Percentiles rank a stretch among this genome's conserved stretches.
These are phyloP conservation scores for Arabis hirsuta DNA, from an alignment of 345 rosid species.

Conservation along the genomic window DNA sequence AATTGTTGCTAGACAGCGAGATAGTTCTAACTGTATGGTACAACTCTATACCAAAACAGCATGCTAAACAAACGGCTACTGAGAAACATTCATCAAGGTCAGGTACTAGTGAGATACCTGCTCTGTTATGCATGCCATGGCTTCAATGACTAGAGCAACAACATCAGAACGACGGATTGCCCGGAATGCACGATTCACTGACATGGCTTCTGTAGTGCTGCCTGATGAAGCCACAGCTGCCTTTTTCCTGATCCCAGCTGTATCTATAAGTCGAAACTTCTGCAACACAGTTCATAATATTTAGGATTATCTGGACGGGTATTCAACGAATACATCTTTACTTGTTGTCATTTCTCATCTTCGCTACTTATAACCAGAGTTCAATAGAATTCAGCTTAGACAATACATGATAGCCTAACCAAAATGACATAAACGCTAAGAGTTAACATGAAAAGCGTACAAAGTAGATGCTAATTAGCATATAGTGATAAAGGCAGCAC, in stretches of 20 bases:
- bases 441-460: slow-evolving; percentile 22
- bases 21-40: background rate
- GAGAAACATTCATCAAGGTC: background rate
- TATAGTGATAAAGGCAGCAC: background rate
- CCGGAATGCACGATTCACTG: slow-evolving; percentile 92
- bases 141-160: slow-evolving; percentile 96
- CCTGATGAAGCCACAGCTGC: slow-evolving; percentile 90
- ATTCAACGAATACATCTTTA: slow-evolving; percentile 12
- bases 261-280: slow-evolving; percentile 92
- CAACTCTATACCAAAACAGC: background rate
- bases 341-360: background rate
- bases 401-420: slow-evolving; percentile 18
- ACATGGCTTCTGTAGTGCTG: slow-evolving; percentile 85
- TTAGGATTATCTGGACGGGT: slow-evolving; percentile 8
- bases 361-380: slow-evolving; percentile 13
- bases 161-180: slow-evolving; percentile 96
- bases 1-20: background rate
- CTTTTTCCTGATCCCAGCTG: slow-evolving; percentile 96
- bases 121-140: slow-evolving; percentile 93
- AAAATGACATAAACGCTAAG: background rate
- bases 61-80: background rate
- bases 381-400: background rate
- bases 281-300: slow-evolving; percentile 48
- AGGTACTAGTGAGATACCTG: slow-evolving; percentile 60
- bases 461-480: slow-evolving; percentile 13